phyloP scores from a whole-genome alignment of 257 asterid genomes.

The Apocynum venetum region DNA sequence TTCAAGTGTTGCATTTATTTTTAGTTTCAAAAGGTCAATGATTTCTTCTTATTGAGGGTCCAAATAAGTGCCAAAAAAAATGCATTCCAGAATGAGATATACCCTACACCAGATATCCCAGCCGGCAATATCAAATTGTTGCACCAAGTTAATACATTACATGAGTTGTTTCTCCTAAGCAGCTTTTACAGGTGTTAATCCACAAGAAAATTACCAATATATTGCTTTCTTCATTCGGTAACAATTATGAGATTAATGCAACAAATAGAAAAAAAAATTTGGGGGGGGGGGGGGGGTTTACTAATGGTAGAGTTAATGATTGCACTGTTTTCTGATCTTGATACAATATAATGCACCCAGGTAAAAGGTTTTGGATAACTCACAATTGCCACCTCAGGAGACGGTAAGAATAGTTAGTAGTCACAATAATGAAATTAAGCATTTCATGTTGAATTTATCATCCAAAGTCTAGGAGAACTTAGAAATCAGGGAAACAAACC shows the following conservation, averaged over 20 bases:
- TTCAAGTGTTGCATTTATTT: neutral
- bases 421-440: neutral
- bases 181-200: too few relatives aligned
- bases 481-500: constrained; percentile 44
- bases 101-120: neutral
- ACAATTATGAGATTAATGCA: neutral
- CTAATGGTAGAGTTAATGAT: neutral
- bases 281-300: too few relatives aligned
- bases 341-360: neutral
- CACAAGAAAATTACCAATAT: too few relatives aligned
- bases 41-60: neutral
- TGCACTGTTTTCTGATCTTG: neutral
- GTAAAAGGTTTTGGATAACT: neutral
- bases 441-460: neutral
- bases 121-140: too few relatives aligned
- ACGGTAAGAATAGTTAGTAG: too few relatives aligned
- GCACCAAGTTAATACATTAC: neutral
- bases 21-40: neutral
- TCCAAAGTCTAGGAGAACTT: neutral
- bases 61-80: neutral
- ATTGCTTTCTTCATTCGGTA: neutral
- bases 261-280: neutral
- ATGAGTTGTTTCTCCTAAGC: too few relatives aligned
- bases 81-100: neutral
- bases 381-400: neutral